Evolutionary conservation across 2,329 filamentous ascomycete genomes (phyloP), one percentile per base, ranked within the genome.

Genomic region (Aspergillus versicolor): DNA sequence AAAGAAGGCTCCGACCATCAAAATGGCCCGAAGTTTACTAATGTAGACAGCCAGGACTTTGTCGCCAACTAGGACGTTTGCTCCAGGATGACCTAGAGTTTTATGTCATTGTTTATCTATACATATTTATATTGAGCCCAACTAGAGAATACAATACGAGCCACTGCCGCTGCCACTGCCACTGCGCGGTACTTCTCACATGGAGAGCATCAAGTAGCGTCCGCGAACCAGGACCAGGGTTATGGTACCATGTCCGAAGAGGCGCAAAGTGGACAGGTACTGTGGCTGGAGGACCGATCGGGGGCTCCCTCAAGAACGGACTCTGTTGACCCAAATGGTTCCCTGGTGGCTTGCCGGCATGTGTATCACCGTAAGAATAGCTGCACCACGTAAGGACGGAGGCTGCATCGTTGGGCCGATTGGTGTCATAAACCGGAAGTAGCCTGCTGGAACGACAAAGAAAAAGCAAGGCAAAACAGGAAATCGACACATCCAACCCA

Each of bases 391-490:
- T 30, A 34, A 46, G 22, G 45, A 38, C 52, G 38, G 38, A 55
- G 49, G 48, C 42, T 52, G 50, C 54, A 50, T 52, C 27, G 37
- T 19, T 49, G 42, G 47, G 12, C 32, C 22, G 40, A 9, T 34
- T 27, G 41, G 40, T 44, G 24, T 38, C 50, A 30, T 48, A 11
- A 41, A 22, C 13, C 30, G 42, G 34, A 46, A 22, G 27, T 41
- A 50, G 27, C 43, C 17, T 50, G 41, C 47, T 19, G 47, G 49
- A 57, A 51, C 41, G 46, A 58, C 42, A 62, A 24, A 41, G 30
- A 49, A 56, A 46, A 43, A 48, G 52, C 38, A 59, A 59, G 59
- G 52, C 56, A 56, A 60, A 52, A 61, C 49, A 52, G 40, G 52
- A 55, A 41, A 58, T 50, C 40, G 57, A 55, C 54, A 55, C 56